Conservation (phyloP, 140 eudicot species). For the Eryngium alpinum region DNA sequence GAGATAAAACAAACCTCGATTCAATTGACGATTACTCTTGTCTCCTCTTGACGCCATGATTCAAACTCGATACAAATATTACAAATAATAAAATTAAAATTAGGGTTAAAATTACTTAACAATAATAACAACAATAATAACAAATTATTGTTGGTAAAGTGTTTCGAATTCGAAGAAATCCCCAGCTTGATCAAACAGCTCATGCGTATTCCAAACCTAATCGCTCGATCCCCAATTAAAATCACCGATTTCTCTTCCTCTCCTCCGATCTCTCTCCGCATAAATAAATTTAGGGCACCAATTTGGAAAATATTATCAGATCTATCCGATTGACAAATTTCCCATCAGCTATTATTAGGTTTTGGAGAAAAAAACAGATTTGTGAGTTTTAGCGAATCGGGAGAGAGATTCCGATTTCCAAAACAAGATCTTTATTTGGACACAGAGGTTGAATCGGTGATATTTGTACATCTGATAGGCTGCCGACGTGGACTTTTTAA, state of each 20-base stretch:
- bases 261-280: background rate
- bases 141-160: conserved; percentile 35
- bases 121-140: conserved; percentile 24
- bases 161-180: conserved; percentile 47
- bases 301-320: too few species aligned
- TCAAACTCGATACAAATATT: conserved; percentile 1
- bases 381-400: too few species aligned
- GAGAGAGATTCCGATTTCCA: too few species aligned
- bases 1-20: conserved; percentile 35
- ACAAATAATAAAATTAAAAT: conserved; percentile 1
- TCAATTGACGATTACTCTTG: conserved; percentile 66
- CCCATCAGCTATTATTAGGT: too few species aligned
- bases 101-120: conserved; percentile 5
- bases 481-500: too few species aligned
- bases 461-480: too few species aligned
- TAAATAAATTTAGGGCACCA: background rate
- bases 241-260: background rate
- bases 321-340: too few species aligned
- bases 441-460: too few species aligned
- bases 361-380: too few species aligned
- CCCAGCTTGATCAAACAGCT: conserved; percentile 72
- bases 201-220: conserved; percentile 63
- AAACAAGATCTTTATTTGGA: too few species aligned
- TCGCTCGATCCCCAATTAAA: conserved; percentile 8
- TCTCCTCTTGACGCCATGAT: conserved; percentile 48